Evolutionary conservation across 768 basidiomycete species (phyloP).

Genomic region (Tylopilus balloui): DNA sequence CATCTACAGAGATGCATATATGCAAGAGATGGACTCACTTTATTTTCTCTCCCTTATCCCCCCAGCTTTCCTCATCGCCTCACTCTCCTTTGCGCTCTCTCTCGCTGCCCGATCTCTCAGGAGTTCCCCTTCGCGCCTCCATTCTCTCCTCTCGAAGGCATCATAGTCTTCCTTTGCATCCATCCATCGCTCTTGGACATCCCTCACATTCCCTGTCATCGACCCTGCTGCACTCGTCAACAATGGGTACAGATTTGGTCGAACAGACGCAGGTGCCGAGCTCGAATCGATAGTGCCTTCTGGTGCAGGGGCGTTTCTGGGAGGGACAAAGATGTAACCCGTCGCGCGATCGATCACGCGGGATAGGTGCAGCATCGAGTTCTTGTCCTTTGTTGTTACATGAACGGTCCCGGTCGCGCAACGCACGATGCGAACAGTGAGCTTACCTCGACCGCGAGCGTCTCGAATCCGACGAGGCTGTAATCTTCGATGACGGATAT

Average conservation of each 20-base stretch:
- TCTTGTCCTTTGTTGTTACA: conserved; percentile 65
- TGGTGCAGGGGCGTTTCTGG: conserved; percentile 31
- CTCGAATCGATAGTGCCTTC: conserved; percentile 30
- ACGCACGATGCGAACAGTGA: neutral
- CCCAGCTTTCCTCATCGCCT: conserved; percentile 1
- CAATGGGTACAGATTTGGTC: conserved; percentile 64
- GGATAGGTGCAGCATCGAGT: conserved; percentile 88
- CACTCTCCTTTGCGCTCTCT: conserved; percentile 7
- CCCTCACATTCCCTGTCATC: conserved; percentile 53
- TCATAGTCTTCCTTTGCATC: conserved; percentile 81
- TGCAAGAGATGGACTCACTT: conserved; percentile 4
- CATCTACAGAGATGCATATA: neutral
- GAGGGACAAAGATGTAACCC: conserved; percentile 84
- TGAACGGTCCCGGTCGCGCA: neutral
- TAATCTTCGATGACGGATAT: conserved; percentile 93
- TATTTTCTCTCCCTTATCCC: conserved; percentile 30
- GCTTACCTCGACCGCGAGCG: conserved; percentile 90
- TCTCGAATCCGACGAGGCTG: conserved; percentile 91
- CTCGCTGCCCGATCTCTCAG: conserved; percentile 23
- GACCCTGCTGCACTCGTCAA: conserved; percentile 62
- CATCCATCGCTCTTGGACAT: conserved; percentile 94
- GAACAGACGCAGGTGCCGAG: conserved; percentile 35
- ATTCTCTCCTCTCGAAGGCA: conserved; percentile 70
- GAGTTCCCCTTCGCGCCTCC: conserved; percentile 68
- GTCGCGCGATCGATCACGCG: conserved; percentile 85